Percentiles rank a stretch among this genome's conserved stretches.
Conservation (phyloP, 2,329 filamentous ascomycete genomes). For the Penicillium decumbens region DNA sequence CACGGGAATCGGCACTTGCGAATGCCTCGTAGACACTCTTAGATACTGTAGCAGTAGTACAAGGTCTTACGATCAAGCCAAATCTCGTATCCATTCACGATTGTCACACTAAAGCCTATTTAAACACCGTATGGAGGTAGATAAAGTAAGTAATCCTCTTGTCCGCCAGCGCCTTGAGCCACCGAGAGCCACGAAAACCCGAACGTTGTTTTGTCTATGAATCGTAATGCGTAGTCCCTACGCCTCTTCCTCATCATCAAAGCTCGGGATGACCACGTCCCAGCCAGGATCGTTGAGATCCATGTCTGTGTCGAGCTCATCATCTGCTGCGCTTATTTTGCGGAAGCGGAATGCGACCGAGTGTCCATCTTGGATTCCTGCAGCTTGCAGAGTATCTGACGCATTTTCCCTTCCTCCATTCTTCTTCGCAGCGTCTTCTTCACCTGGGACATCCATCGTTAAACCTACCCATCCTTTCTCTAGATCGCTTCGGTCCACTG, state of each 20-base stretch:
- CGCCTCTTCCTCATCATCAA: constrained; percentile 33
- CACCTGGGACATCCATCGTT: constrained; percentile 2
- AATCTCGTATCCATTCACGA: neutral
- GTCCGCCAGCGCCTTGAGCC: neutral
- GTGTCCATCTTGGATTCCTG: constrained; percentile 30
- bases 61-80: neutral
- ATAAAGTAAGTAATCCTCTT: neutral
- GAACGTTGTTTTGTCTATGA: neutral
- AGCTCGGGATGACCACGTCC: constrained; percentile 35
- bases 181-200: neutral
- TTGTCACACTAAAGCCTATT: neutral
- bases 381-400: constrained; percentile 25
- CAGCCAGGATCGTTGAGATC: constrained; percentile 33
- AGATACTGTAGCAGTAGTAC: neutral
- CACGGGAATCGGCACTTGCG: neutral
- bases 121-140: neutral
- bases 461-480: constrained; percentile 49
- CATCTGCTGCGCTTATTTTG: constrained; percentile 11
- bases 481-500: constrained; percentile 46
- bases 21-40: neutral
- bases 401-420: constrained; percentile 8
- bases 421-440: constrained; percentile 32
- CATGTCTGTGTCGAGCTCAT: constrained; percentile 24
- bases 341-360: constrained; percentile 36
- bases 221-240: neutral